phyloP scores from a whole-genome alignment of 139 green algal genomes.

The Microglena sp. region DNA sequence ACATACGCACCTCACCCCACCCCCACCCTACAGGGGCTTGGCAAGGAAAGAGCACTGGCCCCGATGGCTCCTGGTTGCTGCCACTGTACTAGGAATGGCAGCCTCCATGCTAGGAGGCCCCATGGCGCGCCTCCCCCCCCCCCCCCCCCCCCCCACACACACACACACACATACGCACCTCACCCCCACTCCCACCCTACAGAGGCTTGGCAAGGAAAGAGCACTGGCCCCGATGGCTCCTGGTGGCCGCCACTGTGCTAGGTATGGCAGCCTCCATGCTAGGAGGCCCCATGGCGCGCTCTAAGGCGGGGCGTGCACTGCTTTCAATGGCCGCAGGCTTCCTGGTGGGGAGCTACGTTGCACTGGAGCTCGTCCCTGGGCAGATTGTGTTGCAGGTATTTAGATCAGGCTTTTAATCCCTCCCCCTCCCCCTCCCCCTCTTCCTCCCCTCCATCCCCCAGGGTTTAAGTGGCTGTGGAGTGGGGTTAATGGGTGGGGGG shows the following conservation, averaged over 20 bases:
- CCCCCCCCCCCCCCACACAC: constrained; percentile 18
- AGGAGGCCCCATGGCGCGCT: not conserved
- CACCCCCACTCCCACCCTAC: too few relatives aligned
- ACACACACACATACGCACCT: too few relatives aligned
- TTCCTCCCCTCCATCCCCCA: too few relatives aligned
- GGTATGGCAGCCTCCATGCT: not conserved
- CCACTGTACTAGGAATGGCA: not conserved
- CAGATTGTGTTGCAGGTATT: too few relatives aligned
- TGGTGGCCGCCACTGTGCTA: constrained; percentile 35
- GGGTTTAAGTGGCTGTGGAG: too few relatives aligned
- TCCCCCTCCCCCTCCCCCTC: too few relatives aligned
- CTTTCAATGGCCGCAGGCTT: constrained; percentile 21
- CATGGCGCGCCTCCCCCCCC: not conserved
- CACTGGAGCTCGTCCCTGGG: too few relatives aligned
- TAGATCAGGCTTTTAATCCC: too few relatives aligned
- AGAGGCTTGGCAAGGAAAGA: constrained; percentile 22
- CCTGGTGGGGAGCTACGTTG: constrained; percentile 72
- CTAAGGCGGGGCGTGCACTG: constrained; percentile 9
- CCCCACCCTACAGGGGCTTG: too few relatives aligned
- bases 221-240: constrained; percentile 81
- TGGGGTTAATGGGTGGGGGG: too few relatives aligned
- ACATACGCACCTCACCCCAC: too few relatives aligned
- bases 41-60: constrained; percentile 57
- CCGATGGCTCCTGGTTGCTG: constrained; percentile 72
- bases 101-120: not conserved